Percentiles rank a stretch among this genome's conserved stretches.
Evolutionary conservation across 202 grass and related monocot species (phyloP).

Genomic region (Musa balbisiana): DNA sequence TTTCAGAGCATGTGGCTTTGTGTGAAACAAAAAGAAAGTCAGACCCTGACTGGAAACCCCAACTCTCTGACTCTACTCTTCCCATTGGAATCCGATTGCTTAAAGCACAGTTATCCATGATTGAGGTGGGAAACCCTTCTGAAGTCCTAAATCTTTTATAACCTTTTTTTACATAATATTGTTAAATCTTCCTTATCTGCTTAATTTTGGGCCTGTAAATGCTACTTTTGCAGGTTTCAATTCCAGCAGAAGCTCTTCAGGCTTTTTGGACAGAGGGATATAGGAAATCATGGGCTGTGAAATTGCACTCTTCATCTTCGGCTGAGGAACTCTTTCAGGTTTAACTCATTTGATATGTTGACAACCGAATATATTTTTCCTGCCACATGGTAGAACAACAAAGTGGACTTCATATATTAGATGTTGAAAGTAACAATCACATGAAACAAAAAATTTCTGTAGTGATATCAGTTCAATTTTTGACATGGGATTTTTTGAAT

Average conservation of each 20-base stretch:
- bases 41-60: conserved; percentile 52
- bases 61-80: conserved; percentile 45
- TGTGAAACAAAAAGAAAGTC: conserved; percentile 58
- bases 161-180: conserved; percentile 21
- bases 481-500: no score
- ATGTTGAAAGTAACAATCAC: no score
- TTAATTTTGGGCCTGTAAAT: conserved; percentile 1
- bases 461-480: no score
- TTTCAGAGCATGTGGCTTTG: conserved; percentile 55
- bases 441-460: no score
- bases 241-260: conserved; percentile 77
- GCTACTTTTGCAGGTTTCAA: conserved; percentile 48
- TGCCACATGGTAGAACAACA: neutral
- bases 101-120: conserved; percentile 50
- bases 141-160: conserved; percentile 24
- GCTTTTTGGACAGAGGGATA: conserved; percentile 63
- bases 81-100: conserved; percentile 69
- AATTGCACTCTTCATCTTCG: conserved; percentile 62
- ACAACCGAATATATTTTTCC: neutral
- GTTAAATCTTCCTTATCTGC: neutral
- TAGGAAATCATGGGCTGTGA: conserved; percentile 78
- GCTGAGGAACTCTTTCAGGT: conserved; percentile 66
- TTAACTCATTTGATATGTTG: neutral
- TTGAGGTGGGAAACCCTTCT: conserved; percentile 46
- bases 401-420: neutral